phyloP scores from a whole-genome alignment of 495 filamentous ascomycete species.

The Cudoniella acicularis region DNA sequence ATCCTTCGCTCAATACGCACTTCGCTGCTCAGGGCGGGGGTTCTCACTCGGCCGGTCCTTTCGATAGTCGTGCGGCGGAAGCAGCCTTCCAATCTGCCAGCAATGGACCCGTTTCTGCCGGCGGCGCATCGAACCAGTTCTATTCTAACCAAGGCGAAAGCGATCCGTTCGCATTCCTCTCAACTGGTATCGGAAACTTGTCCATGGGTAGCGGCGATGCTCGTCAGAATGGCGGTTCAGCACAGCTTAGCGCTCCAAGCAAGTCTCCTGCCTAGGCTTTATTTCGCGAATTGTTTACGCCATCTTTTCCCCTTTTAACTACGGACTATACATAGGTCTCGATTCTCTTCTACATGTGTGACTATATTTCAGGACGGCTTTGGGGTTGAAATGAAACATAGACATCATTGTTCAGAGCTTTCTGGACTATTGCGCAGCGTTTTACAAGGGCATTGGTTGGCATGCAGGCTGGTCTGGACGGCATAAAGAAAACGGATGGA shows the following conservation, averaged over 20 bases:
- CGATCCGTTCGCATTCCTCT: slow-evolving; percentile 90
- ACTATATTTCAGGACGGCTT: slow-evolving; percentile 30
- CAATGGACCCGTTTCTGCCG: slow-evolving; percentile 65
- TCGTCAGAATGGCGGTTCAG: slow-evolving; percentile 66
- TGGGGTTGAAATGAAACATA: slow-evolving; percentile 28
- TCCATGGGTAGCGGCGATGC: slow-evolving; percentile 80
- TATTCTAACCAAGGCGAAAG: slow-evolving; percentile 55
- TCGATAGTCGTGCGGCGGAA: slow-evolving; percentile 90
- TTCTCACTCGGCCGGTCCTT: slow-evolving; percentile 79
- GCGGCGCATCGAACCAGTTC: slow-evolving; percentile 57
- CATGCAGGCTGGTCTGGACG: slow-evolving; percentile 16
- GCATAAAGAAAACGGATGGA: slow-evolving; percentile 17
- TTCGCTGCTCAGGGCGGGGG: slow-evolving; percentile 59
- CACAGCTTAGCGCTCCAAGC: slow-evolving; percentile 46
- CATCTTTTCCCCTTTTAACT: slow-evolving; percentile 21
- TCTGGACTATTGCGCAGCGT: slow-evolving; percentile 24
- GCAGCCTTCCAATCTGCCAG: slow-evolving; percentile 85
- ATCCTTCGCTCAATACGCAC: slow-evolving; percentile 79
- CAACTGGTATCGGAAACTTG: slow-evolving; percentile 72
- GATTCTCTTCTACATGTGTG: slow-evolving; percentile 21
- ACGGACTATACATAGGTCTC: slow-evolving; percentile 24
- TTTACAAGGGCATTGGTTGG: slow-evolving; percentile 19
- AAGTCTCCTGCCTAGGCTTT: slow-evolving; percentile 58
- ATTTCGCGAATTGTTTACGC: slow-evolving; percentile 10
- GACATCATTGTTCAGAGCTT: slow-evolving; percentile 15